These are phyloP conservation scores for Diaporthe aspalathi DNA, from an alignment of 2,329 filamentous ascomycete genomes.

Conservation along the genomic window DNA sequence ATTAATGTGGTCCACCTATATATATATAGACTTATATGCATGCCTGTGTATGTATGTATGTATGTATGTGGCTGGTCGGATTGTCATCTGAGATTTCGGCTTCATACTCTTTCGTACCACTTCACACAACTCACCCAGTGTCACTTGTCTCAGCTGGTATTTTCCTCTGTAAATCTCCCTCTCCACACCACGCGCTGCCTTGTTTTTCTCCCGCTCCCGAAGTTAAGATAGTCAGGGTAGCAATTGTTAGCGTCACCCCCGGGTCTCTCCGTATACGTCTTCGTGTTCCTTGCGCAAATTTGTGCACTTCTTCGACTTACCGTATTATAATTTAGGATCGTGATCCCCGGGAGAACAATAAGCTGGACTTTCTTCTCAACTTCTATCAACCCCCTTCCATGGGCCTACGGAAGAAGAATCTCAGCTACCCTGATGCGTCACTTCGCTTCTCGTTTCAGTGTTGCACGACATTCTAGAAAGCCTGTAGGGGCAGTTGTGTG, in stretches of 20 bases:
- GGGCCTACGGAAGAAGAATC: neutral
- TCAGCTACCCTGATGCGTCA: neutral
- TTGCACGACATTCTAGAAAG: neutral
- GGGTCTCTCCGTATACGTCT: neutral
- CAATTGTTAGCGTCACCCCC: neutral
- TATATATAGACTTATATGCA: neutral
- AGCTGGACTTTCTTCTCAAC: neutral
- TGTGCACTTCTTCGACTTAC: too few species aligned
- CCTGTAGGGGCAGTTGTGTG: neutral
- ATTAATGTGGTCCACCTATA: too few species aligned
- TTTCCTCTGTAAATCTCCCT: conserved; percentile 7
- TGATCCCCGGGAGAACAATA: neutral
- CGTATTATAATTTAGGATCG: neutral
- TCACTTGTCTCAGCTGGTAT: neutral
- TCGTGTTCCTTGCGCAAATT: neutral
- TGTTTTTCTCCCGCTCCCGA: neutral
- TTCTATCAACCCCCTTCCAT: neutral
- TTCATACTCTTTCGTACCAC: neutral
- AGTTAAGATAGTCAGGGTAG: conserved; percentile 21
- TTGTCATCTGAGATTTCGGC: neutral
- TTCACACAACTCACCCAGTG: neutral
- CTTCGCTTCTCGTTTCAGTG: neutral
- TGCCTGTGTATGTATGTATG: neutral
- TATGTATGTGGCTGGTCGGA: neutral
- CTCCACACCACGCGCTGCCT: conserved; percentile 5